Conservation (phyloP, 768 basidiomycete species). For the Tulasnella sp. region DNA sequence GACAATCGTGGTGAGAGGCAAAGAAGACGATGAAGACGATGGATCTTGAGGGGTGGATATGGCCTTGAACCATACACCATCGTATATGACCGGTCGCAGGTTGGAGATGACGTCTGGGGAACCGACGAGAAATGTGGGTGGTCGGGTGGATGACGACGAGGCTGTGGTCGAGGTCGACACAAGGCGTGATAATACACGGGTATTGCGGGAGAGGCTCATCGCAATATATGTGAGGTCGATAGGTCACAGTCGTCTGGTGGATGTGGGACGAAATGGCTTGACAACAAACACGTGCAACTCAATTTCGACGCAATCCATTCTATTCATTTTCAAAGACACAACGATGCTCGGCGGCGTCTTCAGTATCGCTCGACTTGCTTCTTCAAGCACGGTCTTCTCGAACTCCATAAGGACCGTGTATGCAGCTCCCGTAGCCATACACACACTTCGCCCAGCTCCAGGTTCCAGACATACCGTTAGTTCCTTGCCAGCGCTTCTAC, state of each 20-base stretch:
- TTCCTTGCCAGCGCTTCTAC: too few species aligned
- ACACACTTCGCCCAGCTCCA: slow-evolving; percentile 4
- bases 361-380: neutral
- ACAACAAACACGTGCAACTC: slow-evolving; percentile 2
- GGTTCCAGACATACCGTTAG: slow-evolving; percentile 4
- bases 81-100: slow-evolving; percentile 69
- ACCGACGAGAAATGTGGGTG: slow-evolving; percentile 38
- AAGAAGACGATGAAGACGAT: slow-evolving; percentile 26
- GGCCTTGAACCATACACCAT: slow-evolving; percentile 37
- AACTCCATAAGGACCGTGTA: neutral
- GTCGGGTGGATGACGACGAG: neutral
- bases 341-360: too few species aligned
- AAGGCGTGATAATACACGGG: neutral
- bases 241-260: neutral
- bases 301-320: too few species aligned
- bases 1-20: neutral
- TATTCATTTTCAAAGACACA: too few species aligned
- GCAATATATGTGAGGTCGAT: neutral
- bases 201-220: neutral
- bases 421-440: neutral
- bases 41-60: slow-evolving; percentile 22
- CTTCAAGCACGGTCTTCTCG: neutral
- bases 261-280: neutral
- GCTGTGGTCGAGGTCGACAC: neutral
- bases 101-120: slow-evolving; percentile 72